phyloP scores from a whole-genome alignment of 495 filamentous ascomycete genomes.

The Cenococcum geophilum region DNA sequence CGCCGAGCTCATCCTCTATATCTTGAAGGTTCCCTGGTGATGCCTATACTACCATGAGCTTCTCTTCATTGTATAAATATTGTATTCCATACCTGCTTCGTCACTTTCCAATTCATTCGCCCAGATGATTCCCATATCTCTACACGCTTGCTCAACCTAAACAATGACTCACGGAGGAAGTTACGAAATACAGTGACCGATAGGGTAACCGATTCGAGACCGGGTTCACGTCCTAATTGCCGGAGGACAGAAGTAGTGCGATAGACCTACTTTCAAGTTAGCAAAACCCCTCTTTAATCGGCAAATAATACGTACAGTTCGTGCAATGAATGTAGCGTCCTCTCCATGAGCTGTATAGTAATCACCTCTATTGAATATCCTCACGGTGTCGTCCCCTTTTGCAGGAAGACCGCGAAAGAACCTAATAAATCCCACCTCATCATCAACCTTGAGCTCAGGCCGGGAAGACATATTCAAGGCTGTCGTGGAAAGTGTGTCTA shows the following conservation, averaged over 20 bases:
- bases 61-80: slow-evolving; percentile 84
- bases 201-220: slow-evolving; percentile 88
- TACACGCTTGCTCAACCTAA: slow-evolving; percentile 79
- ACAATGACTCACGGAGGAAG: slow-evolving; percentile 89
- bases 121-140: slow-evolving; percentile 79
- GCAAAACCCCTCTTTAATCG: slow-evolving; percentile 1
- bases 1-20: slow-evolving; percentile 91
- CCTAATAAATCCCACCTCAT: slow-evolving; percentile 91
- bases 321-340: slow-evolving; percentile 89
- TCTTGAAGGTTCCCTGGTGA: slow-evolving; percentile 96
- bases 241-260: slow-evolving; percentile 94
- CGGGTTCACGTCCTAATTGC: slow-evolving; percentile 76
- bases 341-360: slow-evolving; percentile 92
- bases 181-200: slow-evolving; percentile 89
- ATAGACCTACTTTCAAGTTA: slow-evolving; percentile 57
- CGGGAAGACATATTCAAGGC: slow-evolving; percentile 66
- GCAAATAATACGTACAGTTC: slow-evolving; percentile 51
- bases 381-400: slow-evolving; percentile 65
- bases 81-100: slow-evolving; percentile 78
- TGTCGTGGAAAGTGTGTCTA: too few relatives aligned
- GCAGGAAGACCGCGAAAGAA: slow-evolving; percentile 78
- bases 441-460: slow-evolving; percentile 92
- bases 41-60: slow-evolving; percentile 41
- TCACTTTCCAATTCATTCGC: slow-evolving; percentile 82
- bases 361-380: slow-evolving; percentile 90